Evolutionary conservation across 2,329 filamentous ascomycete genomes (phyloP).

Genomic region (Rutstroemia sp.): DNA sequence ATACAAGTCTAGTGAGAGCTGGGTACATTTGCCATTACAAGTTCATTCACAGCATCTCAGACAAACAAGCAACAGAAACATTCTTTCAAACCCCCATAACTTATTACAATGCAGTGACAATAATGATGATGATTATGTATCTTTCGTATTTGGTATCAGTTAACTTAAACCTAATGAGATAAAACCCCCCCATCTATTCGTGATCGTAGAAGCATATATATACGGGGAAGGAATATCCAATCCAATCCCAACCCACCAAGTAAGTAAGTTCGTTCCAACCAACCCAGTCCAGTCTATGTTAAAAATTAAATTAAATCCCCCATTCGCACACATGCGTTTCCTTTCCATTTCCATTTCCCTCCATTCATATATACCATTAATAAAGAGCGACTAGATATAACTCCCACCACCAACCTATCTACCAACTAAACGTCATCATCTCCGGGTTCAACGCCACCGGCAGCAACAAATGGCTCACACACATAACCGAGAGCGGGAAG

Average conservation of each 20-base stretch:
- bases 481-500: conserved; percentile 1
- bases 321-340: neutral
- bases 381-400: neutral
- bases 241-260: neutral
- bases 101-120: too few species aligned
- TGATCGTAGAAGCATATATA: too few species aligned
- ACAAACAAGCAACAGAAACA: too few species aligned
- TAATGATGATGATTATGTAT: too few species aligned
- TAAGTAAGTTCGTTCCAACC: neutral
- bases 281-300: neutral
- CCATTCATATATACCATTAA: neutral
- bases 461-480: conserved; percentile 7
- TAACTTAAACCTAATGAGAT: neutral
- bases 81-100: too few species aligned
- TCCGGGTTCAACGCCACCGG: conserved; percentile 6
- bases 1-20: too few species aligned
- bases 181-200: neutral
- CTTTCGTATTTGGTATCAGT: too few species aligned
- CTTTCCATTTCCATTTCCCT: neutral
- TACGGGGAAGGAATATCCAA: neutral
- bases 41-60: too few species aligned
- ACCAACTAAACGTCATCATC: conserved; percentile 11
- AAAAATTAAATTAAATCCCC: neutral
- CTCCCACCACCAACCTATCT: neutral
- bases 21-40: too few species aligned